Evolutionary conservation across 345 rosid species (phyloP).

Genomic region (Diplotaxis tenuifolia): DNA sequence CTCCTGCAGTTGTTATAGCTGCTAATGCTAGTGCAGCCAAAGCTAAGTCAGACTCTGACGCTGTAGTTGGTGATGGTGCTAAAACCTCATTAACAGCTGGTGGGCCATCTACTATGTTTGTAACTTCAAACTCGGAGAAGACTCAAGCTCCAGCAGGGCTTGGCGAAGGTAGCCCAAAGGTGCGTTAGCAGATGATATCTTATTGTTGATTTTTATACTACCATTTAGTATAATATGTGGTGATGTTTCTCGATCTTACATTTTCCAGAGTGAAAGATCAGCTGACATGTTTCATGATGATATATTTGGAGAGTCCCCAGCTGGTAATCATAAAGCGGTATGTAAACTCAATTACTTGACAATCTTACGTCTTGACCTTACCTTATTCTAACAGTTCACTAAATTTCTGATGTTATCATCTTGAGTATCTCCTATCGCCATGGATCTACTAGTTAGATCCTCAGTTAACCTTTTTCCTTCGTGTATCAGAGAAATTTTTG

Average conservation of each 20-base stretch:
- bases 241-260: conserved; percentile 22
- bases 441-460: conserved; percentile 1
- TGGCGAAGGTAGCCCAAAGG: conserved; percentile 98
- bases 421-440: neutral
- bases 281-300: conserved; percentile 81
- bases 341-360: conserved; percentile 16
- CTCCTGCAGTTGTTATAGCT: conserved; percentile 19
- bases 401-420: conserved; percentile 3
- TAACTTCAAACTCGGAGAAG: conserved; percentile 42
- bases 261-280: conserved; percentile 82
- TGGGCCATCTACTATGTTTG: conserved; percentile 55
- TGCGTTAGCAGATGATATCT: conserved; percentile 36
- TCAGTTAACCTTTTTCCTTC: conserved; percentile 4
- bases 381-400: neutral
- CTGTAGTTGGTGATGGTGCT: conserved; percentile 35
- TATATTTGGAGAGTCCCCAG: conserved; percentile 94
- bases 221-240: neutral
- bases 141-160: conserved; percentile 60
- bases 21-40: conserved; percentile 24
- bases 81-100: conserved; percentile 54
- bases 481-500: neutral
- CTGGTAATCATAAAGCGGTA: conserved; percentile 67
- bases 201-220: conserved; percentile 21
- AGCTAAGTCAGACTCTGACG: conserved; percentile 27
- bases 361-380: neutral